Evolutionary conservation across 202 grass and related monocot genomes (phyloP), one percentile per base, ranked within the genome.

Genomic region (Zoysia matrella): DNA sequence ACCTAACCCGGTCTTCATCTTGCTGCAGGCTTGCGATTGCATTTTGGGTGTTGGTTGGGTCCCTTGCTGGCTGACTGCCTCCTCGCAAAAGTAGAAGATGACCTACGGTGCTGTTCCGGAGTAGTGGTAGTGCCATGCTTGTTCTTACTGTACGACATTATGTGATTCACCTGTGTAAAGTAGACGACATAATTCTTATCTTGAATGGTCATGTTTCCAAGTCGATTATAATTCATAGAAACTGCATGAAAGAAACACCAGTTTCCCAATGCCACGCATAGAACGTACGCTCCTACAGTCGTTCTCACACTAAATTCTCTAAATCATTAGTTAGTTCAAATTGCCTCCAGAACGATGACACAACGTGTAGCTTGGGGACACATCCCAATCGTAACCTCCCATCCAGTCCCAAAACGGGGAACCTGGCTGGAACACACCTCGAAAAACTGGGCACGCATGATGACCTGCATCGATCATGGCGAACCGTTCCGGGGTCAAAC

Each of bases 361-460:
- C 57, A 65, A 80, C 65, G 39, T 63, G 8, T 43, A 30, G 55
- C 39, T 5, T 14, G 3, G 67, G 22, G 22, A 18, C 56, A 72
- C 47, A 16, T 61, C 7, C n/a, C 82, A 47, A 11, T n/a, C 36
- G 39, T 30, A 7, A 44, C 18, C 51, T 67, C 10, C 4, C 41
- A 22, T 16, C 12, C 41, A 56, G 12, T 64, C 67, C 67, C 49
- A 65, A 42, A 85, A 51, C 43, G 47, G 44, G 71, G 82, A 66
- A 67, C 67, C 87, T 89, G 83, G 61, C 78, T 89, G 87, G 73
- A 86, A 47, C 82, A 85, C 72, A 74, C 69, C 15, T 44, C 42
- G 45, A 67, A 45, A 66, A 41, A 66, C 46, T 44, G 42, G 67
- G 18, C 77, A 75, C 69, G n/a, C 74, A 75, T 75, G 62, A 88